Conservation (phyloP, 2,329 filamentous ascomycete genomes). For the Nemania sp. region DNA sequence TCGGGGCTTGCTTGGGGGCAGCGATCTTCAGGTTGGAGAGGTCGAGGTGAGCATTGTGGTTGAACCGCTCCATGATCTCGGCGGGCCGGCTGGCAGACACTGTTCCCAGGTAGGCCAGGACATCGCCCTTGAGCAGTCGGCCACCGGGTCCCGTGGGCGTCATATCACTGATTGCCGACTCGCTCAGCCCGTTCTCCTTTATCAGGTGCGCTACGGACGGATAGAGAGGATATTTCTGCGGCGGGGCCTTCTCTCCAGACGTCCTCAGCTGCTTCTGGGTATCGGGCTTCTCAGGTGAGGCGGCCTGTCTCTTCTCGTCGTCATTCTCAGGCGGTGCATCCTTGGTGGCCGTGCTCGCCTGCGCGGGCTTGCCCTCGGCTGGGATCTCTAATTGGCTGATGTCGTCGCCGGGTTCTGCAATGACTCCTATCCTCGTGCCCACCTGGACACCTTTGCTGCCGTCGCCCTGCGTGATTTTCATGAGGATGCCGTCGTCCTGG, state of each 20-base stretch:
- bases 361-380: constrained; percentile 61
- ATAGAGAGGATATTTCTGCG: constrained; percentile 73
- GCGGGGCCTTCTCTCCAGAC: constrained; percentile 56
- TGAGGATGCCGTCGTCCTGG: constrained; percentile 83
- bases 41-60: constrained; percentile 81
- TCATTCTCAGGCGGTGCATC: constrained; percentile 33
- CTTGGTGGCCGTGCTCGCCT: constrained; percentile 41
- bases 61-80: constrained; percentile 70
- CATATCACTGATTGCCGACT: constrained; percentile 78
- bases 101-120: constrained; percentile 84
- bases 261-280: constrained; percentile 40
- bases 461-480: constrained; percentile 78
- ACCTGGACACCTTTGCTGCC: constrained; percentile 79
- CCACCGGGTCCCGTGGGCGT: constrained; percentile 85
- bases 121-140: constrained; percentile 90
- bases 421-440: constrained; percentile 78
- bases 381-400: constrained; percentile 75
- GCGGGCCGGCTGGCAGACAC: constrained; percentile 75
- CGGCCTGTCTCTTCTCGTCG: constrained; percentile 35
- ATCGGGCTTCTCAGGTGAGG: constrained; percentile 43
- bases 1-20: constrained; percentile 50
- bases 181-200: constrained; percentile 75
- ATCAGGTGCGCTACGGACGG: constrained; percentile 86
- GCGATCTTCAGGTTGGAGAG: constrained; percentile 93
- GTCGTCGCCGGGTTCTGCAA: constrained; percentile 83